phyloP scores from a whole-genome alignment of 1,284 basidiomycete species.

The Irpex lacteus region DNA sequence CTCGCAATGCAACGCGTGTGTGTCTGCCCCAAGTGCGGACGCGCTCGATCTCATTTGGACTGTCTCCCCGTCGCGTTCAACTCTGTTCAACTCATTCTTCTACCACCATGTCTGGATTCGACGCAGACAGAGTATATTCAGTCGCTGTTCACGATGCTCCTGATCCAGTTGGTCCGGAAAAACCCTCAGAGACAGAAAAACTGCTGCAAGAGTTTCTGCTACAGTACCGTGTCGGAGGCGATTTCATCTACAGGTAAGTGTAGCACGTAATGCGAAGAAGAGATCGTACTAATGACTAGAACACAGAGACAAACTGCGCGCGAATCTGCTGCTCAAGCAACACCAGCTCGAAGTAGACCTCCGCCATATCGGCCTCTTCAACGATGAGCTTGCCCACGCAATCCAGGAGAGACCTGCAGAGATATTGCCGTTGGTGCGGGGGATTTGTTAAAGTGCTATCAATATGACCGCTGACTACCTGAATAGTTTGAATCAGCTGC shows the following conservation, averaged over 20 bases:
- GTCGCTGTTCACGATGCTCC: conserved; percentile 68
- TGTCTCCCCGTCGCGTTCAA: conserved; percentile 8
- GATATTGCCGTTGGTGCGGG: conserved; percentile 78
- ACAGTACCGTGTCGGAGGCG: conserved; percentile 83
- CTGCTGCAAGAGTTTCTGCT: conserved; percentile 83
- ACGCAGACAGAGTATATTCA: conserved; percentile 75
- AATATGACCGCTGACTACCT: background rate
- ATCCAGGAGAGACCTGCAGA: conserved; percentile 91
- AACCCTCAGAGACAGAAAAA: conserved; percentile 78
- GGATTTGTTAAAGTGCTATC: background rate
- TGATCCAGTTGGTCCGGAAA: conserved; percentile 54
- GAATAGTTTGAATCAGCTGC: conserved; percentile 86
- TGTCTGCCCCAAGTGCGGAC: conserved; percentile 27
- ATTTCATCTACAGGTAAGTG: conserved; percentile 82
- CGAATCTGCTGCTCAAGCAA: conserved; percentile 88
- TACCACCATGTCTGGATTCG: conserved; percentile 60
- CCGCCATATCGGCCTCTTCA: conserved; percentile 87
- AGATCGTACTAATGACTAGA: background rate
- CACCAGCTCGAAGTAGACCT: conserved; percentile 93
- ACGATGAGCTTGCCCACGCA: conserved; percentile 89
- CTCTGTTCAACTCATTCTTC: conserved; percentile 5
- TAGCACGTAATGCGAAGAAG: background rate
- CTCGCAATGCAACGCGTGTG: conserved; percentile 21
- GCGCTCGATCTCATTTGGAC: conserved; percentile 5
- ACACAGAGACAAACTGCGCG: conserved; percentile 83